Percentiles rank a stretch among this genome's conserved stretches.
Conservation (phyloP, 768 basidiomycete genomes). For the Kwoniella dejecticola region DNA sequence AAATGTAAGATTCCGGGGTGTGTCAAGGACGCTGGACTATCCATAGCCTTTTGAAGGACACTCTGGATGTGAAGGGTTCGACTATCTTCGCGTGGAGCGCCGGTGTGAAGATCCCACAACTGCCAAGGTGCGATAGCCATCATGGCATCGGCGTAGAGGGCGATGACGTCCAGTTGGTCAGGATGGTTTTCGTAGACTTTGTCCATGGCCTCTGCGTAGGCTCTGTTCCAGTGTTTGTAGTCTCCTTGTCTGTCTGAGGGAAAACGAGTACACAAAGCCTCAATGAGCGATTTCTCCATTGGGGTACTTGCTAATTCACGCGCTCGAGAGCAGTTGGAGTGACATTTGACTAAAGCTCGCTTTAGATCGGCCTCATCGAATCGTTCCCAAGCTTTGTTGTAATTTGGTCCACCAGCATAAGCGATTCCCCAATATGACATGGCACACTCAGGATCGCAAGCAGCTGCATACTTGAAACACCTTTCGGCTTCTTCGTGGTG, state of each 20-base stretch:
- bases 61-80: conserved; percentile 18
- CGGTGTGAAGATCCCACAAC: conserved; percentile 44
- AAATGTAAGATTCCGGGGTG: conserved; percentile 45
- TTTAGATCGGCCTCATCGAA: conserved; percentile 17
- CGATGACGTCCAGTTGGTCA: conserved; percentile 37
- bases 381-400: conserved; percentile 40
- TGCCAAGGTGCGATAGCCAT: conserved; percentile 44
- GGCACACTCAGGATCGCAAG: conserved; percentile 27
- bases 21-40: conserved; percentile 1
- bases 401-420: conserved; percentile 42
- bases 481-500: conserved; percentile 37
- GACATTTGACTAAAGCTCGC: not conserved
- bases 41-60: conserved; percentile 31
- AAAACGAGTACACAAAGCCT: conserved; percentile 22
- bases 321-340: not conserved
- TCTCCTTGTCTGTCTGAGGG: conserved; percentile 27
- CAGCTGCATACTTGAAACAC: conserved; percentile 31
- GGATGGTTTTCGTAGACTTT: conserved; percentile 30
- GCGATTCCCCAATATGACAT: conserved; percentile 46
- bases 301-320: not conserved
- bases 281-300: conserved; percentile 25
- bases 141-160: conserved; percentile 41
- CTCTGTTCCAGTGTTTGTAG: conserved; percentile 22
- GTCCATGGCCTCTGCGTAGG: conserved; percentile 28
- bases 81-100: conserved; percentile 21